Conservation (phyloP, 371 early-diverging fungal genomes). For the Mucor indicus region DNA sequence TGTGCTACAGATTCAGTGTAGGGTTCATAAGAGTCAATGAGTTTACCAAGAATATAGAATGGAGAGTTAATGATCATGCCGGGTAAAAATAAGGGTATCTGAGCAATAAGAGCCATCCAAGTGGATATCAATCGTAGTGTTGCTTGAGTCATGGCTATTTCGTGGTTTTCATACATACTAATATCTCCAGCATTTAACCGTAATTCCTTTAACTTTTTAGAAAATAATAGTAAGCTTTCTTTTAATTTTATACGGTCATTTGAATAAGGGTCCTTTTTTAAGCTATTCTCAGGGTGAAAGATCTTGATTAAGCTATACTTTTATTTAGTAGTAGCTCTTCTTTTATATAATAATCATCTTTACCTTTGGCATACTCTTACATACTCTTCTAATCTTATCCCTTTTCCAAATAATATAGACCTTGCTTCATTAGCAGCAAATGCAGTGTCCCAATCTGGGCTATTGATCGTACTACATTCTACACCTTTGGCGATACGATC, state of each 20-base stretch:
- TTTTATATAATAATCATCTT: not conserved
- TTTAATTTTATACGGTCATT: conserved; percentile 33
- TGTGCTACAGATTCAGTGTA: conserved; percentile 55
- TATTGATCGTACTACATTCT: conserved; percentile 52
- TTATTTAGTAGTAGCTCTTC: not conserved
- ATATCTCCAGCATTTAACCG: conserved; percentile 45
- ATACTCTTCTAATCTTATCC: conserved; percentile 42
- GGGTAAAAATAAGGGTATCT: conserved; percentile 57
- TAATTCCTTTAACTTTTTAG: conserved; percentile 31
- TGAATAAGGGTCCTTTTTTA: too few relatives aligned
- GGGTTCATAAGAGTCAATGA: conserved; percentile 44
- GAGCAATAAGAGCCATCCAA: conserved; percentile 32
- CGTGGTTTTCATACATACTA: conserved; percentile 39
- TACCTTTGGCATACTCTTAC: conserved; percentile 52
- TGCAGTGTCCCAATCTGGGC: conserved; percentile 56
- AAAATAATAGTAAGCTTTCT: conserved; percentile 30
- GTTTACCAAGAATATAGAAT: conserved; percentile 42
- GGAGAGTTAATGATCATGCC: conserved; percentile 55
- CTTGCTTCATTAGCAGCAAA: conserved; percentile 46
- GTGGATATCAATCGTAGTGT: conserved; percentile 32
- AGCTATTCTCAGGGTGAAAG: conserved; percentile 24
- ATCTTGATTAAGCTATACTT: conserved; percentile 8
- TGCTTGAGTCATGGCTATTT: conserved; percentile 35
- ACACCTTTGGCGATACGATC: conserved; percentile 44
- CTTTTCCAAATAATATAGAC: conserved; percentile 45